Evolutionary conservation across 1,284 basidiomycete genomes (phyloP).

Genomic region (Macrocystidia cucumis): DNA sequence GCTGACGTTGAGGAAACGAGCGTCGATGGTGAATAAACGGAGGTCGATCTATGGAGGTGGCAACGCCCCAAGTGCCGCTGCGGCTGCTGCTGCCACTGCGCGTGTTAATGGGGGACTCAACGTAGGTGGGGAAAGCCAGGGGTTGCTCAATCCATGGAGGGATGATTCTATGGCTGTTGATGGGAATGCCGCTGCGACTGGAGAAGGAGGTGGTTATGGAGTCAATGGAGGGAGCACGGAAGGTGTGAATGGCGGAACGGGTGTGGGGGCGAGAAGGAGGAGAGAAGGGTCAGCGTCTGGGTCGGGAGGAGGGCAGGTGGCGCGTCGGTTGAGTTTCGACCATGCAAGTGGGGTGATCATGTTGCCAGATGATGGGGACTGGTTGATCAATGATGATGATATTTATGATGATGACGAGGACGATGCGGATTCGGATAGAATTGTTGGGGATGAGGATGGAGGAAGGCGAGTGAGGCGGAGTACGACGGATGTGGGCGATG

Average conservation of each 20-base stretch:
- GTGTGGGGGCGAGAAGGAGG: too few species aligned
- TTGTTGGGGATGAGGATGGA: too few species aligned
- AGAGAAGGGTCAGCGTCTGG: too few species aligned
- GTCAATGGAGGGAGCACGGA: conserved; percentile 52
- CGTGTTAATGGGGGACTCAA: background rate
- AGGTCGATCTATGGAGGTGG: conserved; percentile 2
- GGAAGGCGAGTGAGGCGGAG: too few species aligned
- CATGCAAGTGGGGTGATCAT: conserved; percentile 78
- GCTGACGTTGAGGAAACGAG: conserved; percentile 61
- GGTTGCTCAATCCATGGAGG: conserved; percentile 46
- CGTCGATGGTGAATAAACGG: conserved; percentile 34
- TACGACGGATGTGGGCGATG: background rate
- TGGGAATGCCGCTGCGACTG: conserved; percentile 2
- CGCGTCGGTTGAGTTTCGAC: conserved; percentile 69
- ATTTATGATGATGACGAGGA: conserved; percentile 23
- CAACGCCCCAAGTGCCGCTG: too few species aligned
- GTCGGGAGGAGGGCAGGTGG: conserved; percentile 20
- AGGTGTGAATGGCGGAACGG: conserved; percentile 9
- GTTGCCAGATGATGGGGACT: conserved; percentile 70
- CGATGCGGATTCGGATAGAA: conserved; percentile 5
- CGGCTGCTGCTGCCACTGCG: background rate
- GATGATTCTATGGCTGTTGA: conserved; percentile 21
- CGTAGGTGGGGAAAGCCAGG: conserved; percentile 12
- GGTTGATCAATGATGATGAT: conserved; percentile 57
- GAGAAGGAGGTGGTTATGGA: conserved; percentile 19